These are phyloP conservation scores for Mikania micrantha DNA, from an alignment of 129 eudicot genomes.

Conservation along the genomic window DNA sequence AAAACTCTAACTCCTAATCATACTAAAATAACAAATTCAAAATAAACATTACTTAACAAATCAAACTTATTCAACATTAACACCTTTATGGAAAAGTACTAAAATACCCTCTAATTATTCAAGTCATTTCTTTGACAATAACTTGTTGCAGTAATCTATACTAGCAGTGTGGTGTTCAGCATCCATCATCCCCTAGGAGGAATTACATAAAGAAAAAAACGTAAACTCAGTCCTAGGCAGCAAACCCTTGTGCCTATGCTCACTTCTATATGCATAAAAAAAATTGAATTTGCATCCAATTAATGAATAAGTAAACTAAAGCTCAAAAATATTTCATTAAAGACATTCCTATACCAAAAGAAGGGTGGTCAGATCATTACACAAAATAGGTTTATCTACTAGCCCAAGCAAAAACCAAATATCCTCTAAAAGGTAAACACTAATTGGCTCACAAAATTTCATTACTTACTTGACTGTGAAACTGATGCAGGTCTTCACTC, in stretches of 20 bases:
- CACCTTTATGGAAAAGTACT: too few species aligned
- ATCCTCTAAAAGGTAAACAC: constrained; percentile 10
- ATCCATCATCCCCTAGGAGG: too few species aligned
- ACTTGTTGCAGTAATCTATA: too few species aligned
- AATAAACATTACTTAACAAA: too few species aligned
- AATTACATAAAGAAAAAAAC: not conserved
- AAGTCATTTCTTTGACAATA: not conserved
- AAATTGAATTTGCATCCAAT: too few species aligned
- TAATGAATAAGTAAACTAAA: too few species aligned
- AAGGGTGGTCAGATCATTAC: not conserved
- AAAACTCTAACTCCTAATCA: too few species aligned
- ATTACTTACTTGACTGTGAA: constrained; percentile 45
- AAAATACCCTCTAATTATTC: not conserved
- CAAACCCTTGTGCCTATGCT: too few species aligned
- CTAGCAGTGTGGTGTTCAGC: too few species aligned
- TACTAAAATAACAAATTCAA: too few species aligned
- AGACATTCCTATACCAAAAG: not conserved
- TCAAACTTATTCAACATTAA: too few species aligned
- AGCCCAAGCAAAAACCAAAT: not conserved
- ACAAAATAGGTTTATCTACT: not conserved
- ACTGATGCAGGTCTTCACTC: constrained; percentile 28
- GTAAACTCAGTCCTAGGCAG: not conserved
- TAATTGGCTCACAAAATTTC: constrained; percentile 16
- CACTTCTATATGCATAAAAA: too few species aligned
- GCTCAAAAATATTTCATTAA: not conserved